These are phyloP conservation scores for Microcyclospora tardicrescens DNA, from an alignment of 2,329 filamentous ascomycete genomes.

Conservation along the genomic window DNA sequence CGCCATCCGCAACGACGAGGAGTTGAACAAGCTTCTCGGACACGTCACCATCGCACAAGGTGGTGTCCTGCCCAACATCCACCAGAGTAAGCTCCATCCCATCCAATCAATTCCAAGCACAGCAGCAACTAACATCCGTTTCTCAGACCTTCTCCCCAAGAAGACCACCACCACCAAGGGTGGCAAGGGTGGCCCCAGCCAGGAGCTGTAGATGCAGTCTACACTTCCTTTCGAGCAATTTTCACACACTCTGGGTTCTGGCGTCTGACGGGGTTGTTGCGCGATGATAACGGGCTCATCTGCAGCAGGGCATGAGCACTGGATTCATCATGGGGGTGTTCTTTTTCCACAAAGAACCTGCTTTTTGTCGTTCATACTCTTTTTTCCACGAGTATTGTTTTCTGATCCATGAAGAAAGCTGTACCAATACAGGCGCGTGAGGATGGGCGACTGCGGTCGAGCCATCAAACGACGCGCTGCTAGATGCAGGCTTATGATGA, in stretches of 20 bases:
- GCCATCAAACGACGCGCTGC: too few relatives aligned
- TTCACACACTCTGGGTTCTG: conserved; percentile 15
- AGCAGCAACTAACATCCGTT: conserved; percentile 27
- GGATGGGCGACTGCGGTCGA: background rate
- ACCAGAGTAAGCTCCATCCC: conserved; percentile 62
- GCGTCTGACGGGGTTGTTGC: conserved; percentile 19
- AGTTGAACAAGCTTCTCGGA: conserved; percentile 96
- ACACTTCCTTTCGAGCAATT: conserved; percentile 13
- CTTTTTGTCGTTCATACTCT: background rate
- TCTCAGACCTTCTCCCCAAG: conserved; percentile 88
- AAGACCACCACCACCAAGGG: conserved; percentile 70
- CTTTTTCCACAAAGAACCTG: background rate
- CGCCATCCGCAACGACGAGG: conserved; percentile 98
- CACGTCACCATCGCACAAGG: conserved; percentile 95
- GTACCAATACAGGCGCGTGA: conserved; percentile 7
- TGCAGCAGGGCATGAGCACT: conserved; percentile 19
- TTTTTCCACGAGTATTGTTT: conserved; percentile 2
- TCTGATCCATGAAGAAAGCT: conserved; percentile 3
- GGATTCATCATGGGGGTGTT: conserved; percentile 6
- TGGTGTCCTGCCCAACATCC: conserved; percentile 93
- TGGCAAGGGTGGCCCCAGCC: conserved; percentile 71
- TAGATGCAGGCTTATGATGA: conserved; percentile 5
- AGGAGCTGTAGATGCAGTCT: conserved; percentile 65
- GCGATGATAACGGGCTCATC: conserved; percentile 24
- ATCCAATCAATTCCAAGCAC: background rate